Conservation (phyloP, 306 rosid species). For the Vigna angularis region DNA sequence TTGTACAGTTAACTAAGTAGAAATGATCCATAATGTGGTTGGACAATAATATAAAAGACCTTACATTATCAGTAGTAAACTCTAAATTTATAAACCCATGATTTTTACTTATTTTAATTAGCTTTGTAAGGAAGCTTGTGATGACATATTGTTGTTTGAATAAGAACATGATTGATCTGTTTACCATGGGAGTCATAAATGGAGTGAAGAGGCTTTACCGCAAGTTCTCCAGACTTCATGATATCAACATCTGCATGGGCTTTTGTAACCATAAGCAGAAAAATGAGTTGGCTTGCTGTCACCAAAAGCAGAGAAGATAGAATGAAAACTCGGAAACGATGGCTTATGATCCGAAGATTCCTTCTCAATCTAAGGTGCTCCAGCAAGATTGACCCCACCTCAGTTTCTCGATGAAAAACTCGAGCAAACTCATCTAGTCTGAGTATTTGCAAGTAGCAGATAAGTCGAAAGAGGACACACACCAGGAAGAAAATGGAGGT, state of each 20-base stretch:
- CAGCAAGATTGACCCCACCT: slow-evolving; percentile 67
- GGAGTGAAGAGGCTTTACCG: slow-evolving; percentile 53
- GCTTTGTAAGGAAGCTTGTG: no score
- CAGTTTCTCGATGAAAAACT: slow-evolving; percentile 69
- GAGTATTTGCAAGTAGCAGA: slow-evolving; percentile 73
- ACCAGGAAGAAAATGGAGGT: slow-evolving; percentile 84
- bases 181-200: background rate
- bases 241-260: slow-evolving; percentile 65
- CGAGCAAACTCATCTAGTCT: slow-evolving; percentile 72
- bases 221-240: slow-evolving; percentile 85
- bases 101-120: no score
- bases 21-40: background rate
- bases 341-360: slow-evolving; percentile 72
- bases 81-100: no score
- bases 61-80: no score
- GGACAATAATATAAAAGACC: no score
- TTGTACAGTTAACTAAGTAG: background rate
- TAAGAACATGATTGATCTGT: background rate
- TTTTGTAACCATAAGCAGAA: slow-evolving; percentile 60
- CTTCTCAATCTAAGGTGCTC: slow-evolving; percentile 75
- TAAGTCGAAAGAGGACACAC: slow-evolving; percentile 76
- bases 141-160: background rate
- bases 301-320: slow-evolving; percentile 72
- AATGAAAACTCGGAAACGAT: slow-evolving; percentile 76
- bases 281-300: slow-evolving; percentile 80